Percentiles rank a stretch among this genome's conserved stretches.
Conservation (phyloP, 2,329 filamentous ascomycete species). For the Xylaria arbuscula region DNA sequence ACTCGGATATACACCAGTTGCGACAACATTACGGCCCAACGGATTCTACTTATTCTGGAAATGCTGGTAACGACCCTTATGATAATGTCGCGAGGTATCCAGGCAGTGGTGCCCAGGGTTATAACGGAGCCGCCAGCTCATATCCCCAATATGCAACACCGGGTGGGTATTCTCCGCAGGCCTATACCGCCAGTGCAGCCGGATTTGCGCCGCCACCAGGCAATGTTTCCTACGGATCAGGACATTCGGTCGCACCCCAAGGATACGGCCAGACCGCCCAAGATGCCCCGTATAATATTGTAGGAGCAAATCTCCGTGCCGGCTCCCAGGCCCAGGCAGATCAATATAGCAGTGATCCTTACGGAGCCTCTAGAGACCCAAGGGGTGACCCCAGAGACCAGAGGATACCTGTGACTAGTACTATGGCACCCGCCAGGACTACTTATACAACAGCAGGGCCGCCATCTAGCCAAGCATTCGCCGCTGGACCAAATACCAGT, state of each 20-base stretch:
- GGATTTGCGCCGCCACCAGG: constrained; percentile 46
- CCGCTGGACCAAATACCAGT: constrained; percentile 42
- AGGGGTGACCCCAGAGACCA: constrained; percentile 45
- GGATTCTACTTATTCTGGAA: constrained; percentile 48
- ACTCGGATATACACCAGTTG: constrained; percentile 62
- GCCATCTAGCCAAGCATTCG: constrained; percentile 46
- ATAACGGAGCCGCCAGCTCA: constrained; percentile 58
- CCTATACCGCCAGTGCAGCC: constrained; percentile 46
- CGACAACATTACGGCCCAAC: constrained; percentile 63
- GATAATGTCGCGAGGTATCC: constrained; percentile 62
- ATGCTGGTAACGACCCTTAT: constrained; percentile 50
- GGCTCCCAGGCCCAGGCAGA: constrained; percentile 39
- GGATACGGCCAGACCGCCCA: constrained; percentile 47
- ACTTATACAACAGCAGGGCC: constrained; percentile 50
- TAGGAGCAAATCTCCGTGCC: constrained; percentile 45
- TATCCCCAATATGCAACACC: constrained; percentile 51
- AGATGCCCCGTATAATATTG: constrained; percentile 49
- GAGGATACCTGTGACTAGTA: constrained; percentile 48
- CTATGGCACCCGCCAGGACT: constrained; percentile 47
- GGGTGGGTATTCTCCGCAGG: constrained; percentile 47
- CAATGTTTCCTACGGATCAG: constrained; percentile 45
- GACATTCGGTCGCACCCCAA: constrained; percentile 42
- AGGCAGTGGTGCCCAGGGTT: constrained; percentile 61
- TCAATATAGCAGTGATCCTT: constrained; percentile 47
- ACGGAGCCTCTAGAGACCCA: constrained; percentile 41